A percentile compares a stretch with the other conserved stretches of the same genome.
Evolutionary conservation across 2,329 filamentous ascomycete genomes (phyloP).

Genomic region (Epicoccum sorghinum): DNA sequence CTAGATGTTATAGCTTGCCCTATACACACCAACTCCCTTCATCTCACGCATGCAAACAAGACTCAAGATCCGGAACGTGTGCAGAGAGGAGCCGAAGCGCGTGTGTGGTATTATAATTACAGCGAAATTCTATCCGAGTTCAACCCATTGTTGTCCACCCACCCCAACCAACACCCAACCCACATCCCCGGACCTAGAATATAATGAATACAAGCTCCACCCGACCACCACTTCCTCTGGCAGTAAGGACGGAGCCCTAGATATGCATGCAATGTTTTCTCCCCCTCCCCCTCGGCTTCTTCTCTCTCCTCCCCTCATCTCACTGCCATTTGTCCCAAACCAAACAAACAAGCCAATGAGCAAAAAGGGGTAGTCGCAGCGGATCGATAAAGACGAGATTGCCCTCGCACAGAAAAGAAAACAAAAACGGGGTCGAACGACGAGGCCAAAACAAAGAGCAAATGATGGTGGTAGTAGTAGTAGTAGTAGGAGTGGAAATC

Average conservation of each 20-base stretch:
- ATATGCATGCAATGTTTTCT: conserved; percentile 6
- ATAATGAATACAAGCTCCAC: conserved; percentile 1
- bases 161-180: not conserved
- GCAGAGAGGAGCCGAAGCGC: conserved; percentile 7
- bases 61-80: no score
- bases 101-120: conserved; percentile 21
- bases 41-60: no score
- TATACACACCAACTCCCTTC: no score
- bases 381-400: not conserved
- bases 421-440: conserved; percentile 1
- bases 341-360: conserved; percentile 3
- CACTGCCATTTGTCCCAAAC: conserved; percentile 11
- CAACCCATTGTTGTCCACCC: no score
- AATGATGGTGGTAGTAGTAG: not conserved
- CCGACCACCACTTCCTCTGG: no score
- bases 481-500: not conserved
- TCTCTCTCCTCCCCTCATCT: not conserved
- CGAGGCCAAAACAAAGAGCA: not conserved
- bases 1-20: no score
- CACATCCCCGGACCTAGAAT: not conserved
- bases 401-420: no score
- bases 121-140: conserved; percentile 9
- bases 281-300: not conserved
- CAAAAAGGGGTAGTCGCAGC: conserved; percentile 23
- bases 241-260: not conserved